Conservation (phyloP, 208 protist species). For the Crithidia brevicula region DNA sequence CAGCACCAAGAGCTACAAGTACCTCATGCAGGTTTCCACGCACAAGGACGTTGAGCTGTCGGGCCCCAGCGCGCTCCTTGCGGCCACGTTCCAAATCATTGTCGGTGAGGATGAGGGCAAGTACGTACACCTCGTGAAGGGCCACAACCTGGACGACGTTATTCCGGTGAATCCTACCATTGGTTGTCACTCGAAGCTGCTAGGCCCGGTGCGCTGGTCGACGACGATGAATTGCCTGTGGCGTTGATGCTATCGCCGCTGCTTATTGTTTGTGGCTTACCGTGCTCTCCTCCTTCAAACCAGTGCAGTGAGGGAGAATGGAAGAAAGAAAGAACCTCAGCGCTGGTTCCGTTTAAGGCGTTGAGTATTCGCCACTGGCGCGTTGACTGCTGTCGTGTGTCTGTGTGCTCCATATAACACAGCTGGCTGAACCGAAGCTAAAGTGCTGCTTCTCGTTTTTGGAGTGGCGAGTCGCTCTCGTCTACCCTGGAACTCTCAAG, state of each 20-base stretch:
- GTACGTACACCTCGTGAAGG: slow-evolving; percentile 81
- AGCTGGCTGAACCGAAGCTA: no score
- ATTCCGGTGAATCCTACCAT: slow-evolving; percentile 42
- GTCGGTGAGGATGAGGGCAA: slow-evolving; percentile 69
- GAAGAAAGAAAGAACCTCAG: no score
- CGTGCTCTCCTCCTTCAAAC: background rate
- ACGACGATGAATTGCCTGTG: slow-evolving; percentile 62
- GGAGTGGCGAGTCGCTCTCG: no score
- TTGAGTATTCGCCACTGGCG: no score
- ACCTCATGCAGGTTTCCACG: slow-evolving; percentile 69
- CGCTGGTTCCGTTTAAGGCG: no score
- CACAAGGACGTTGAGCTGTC: slow-evolving; percentile 58
- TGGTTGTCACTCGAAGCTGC: slow-evolving; percentile 60
- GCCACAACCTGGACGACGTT: slow-evolving; percentile 64
- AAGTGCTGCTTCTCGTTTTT: no score
- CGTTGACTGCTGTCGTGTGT: no score
- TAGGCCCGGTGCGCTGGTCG: slow-evolving; percentile 75
- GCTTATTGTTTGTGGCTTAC: background rate
- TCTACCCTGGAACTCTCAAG: no score
- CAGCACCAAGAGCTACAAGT: slow-evolving; percentile 79
- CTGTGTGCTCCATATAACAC: no score
- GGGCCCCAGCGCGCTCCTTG: slow-evolving; percentile 59
- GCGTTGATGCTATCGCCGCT: slow-evolving; percentile 35
- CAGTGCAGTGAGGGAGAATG: no score
- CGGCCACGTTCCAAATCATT: slow-evolving; percentile 66